Evolutionary conservation across 2,329 filamentous ascomycete genomes (phyloP), one percentile per base, ranked within the genome.

Genomic region (Grosmannia serpens): DNA sequence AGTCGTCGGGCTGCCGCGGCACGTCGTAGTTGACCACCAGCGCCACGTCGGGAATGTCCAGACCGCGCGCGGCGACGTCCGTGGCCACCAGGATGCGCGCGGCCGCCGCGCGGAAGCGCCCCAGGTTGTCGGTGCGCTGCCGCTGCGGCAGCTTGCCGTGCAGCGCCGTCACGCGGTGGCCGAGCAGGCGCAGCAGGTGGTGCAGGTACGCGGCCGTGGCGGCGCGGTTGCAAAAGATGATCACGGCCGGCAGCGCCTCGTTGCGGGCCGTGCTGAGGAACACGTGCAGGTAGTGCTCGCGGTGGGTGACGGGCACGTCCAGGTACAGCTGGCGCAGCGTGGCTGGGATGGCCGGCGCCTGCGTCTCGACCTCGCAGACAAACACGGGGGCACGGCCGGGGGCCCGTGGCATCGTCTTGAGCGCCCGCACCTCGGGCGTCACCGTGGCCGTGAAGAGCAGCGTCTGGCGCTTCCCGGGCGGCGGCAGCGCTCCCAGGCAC

Each of bases 21-120:
- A 99, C 84, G 69, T 99, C 94, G 72, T 91, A 99, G 73, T 99
- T 97, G 68, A 99, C 76, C 2, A 99, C 94, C 20, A 97, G 74
- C 58, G 82, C 86, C 8, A 97, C 92, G 64, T 91, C 88, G 1
- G 92, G 92, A 62, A 99, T 96, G 74, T 99, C 94, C 4, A 99
- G 82, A 78, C 94, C 94, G 70, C 94, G 83, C 24, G 91, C 89
- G 1, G 94, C 94, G 17, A 99, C 91, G 69, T 99, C 94, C 0
- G 94, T 99, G 1, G 94, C 92, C 13, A 99, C 88, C 1, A 99
- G 81, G 59, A 99, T 88, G 17, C 92, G 82, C 8, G 94, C 91
- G 0, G 91, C 94, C 7, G 85, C 83, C 2, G 94, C 92, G 35
- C 94, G 87, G 79, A 99, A 99, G 13, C 92, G 85, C 2, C 87